Base-by-base conservation (phyloP, 768 basidiomycete genomes). In the Leucocoprinus leucothites region DNA sequence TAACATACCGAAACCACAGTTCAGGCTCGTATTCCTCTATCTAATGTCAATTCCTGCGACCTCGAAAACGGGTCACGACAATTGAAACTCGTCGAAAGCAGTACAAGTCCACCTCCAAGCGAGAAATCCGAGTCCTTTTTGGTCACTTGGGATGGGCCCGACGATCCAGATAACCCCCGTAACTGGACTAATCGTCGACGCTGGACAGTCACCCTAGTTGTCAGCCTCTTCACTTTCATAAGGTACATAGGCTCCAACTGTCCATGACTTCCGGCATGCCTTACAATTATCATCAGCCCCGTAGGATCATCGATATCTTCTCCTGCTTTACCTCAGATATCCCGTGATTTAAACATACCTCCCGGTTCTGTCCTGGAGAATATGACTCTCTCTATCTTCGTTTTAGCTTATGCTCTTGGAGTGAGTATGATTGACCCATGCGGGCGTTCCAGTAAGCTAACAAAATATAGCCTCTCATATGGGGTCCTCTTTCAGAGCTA, bases 151-250 rank as follows among this genome's bases (percentile, higher is more conserved):
- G 82, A 85, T 53, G 84, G 83, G 4, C 79, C 81, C 0, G 65
- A 82, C 31, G 85, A 86, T 59, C 79, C 80, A 0, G 40, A 64
- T 14, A 84, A 86, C 66, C 85, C 85, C 0, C 78, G 77, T 66
- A 84, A 85, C 63, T 87, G 86, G 86, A 64, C 74, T 3, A 76
- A 73, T 51, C 71, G 64, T 25, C 71, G 70, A 60, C 88, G 86
- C 72, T 87, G 86, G 87, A 78, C 73, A 0, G 82, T 81, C 0
- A 86, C 84, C 0, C 59, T 77, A 18, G 74, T 87, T 22, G 80
- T 87, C 0, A 86, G 86, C 0, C 72, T 75, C 0, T 89, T 86
- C 63, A 85, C 87, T 0, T 85, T 87, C 63, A 86, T 88, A 34
- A 76, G 74, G 14, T 85, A 87, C 0, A 72, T 89, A 0, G 82